phyloP scores from a whole-genome alignment of 2,329 filamentous ascomycete genomes.

The Myriosclerotinia curreyana region DNA sequence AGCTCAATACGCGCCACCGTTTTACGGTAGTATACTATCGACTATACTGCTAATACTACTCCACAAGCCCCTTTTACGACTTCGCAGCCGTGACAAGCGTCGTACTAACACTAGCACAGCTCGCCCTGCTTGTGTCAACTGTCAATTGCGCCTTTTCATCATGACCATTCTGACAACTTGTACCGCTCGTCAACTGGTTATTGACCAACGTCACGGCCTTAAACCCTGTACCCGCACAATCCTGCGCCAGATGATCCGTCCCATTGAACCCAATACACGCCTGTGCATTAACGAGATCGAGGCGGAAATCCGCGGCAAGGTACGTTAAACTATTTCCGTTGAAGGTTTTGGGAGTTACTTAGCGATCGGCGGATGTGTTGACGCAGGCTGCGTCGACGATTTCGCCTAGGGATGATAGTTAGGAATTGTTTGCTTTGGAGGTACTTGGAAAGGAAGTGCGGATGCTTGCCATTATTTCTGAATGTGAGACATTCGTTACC shows the following conservation, averaged over 20 bases:
- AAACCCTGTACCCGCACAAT: constrained; percentile 31
- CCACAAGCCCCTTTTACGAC: background rate
- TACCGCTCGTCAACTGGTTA: constrained; percentile 36
- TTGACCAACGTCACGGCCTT: constrained; percentile 37
- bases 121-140: constrained; percentile 31
- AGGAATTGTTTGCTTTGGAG: too few species aligned
- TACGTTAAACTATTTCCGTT: constrained; percentile 41
- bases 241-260: constrained; percentile 39
- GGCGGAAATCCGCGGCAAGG: constrained; percentile 41
- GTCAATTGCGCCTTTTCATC: constrained; percentile 40
- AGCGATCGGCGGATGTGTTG: constrained; percentile 42
- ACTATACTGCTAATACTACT: background rate
- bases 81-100: constrained; percentile 26
- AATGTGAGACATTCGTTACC: constrained; percentile 41
- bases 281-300: constrained; percentile 41
- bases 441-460: too few species aligned
- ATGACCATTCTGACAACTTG: constrained; percentile 41
- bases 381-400: constrained; percentile 45
- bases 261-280: constrained; percentile 45
- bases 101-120: constrained; percentile 39
- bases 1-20: too few species aligned
- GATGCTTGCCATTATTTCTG: constrained; percentile 42
- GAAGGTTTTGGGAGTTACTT: constrained; percentile 42
- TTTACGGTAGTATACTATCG: too few species aligned
- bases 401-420: constrained; percentile 32